phyloP scores from a whole-genome alignment of 768 basidiomycete genomes.

The Lentinula aciculospora region DNA sequence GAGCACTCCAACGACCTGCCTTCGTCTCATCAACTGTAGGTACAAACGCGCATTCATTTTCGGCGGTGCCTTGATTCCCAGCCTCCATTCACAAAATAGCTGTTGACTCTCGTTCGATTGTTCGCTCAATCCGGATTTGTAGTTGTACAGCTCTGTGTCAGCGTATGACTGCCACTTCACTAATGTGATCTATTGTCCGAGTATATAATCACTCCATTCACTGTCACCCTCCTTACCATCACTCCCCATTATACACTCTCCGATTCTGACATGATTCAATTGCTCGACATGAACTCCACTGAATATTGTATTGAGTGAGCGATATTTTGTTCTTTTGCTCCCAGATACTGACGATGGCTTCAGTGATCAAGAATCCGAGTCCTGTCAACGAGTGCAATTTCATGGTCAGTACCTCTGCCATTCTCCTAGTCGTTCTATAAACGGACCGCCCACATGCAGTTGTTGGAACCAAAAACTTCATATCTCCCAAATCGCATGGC shows the following conservation, averaged over 20 bases:
- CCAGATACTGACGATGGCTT: neutral
- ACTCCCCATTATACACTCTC: neutral
- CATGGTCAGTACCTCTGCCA: neutral
- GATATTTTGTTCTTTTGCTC: neutral
- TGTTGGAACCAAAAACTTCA: neutral
- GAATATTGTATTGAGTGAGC: neutral
- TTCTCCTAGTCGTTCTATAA: neutral
- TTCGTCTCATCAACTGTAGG: neutral
- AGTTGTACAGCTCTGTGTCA: neutral
- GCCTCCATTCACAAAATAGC: neutral
- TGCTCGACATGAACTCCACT: constrained; percentile 2
- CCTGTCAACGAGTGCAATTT: constrained; percentile 1
- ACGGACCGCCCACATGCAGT: neutral
- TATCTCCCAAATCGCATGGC: constrained; percentile 1
- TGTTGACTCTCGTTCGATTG: neutral
- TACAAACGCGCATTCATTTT: neutral
- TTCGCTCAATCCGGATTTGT: neutral
- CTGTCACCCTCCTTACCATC: neutral
- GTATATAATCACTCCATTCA: neutral
- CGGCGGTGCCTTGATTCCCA: neutral
- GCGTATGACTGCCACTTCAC: neutral
- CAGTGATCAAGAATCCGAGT: neutral
- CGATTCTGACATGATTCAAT: neutral
- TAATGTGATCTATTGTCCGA: neutral
- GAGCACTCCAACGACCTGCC: neutral